A percentile compares a stretch with the other conserved stretches of the same genome.
Conservation (phyloP, 345 rosid species). For the Pelargonium nanum region DNA sequence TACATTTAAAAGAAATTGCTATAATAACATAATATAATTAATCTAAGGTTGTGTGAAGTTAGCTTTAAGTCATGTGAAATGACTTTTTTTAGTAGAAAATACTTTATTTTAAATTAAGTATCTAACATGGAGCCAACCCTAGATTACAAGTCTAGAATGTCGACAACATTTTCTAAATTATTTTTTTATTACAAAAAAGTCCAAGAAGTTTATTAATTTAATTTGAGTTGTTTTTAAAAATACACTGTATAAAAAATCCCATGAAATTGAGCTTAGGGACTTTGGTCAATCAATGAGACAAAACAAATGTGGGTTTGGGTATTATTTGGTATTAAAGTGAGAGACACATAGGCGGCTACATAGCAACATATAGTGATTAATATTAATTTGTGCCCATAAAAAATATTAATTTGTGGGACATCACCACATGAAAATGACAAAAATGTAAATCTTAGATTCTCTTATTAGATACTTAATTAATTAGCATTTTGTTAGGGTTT, state of each 20-base stretch:
- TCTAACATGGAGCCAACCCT: conserved; percentile 16
- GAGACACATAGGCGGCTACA: conserved; percentile 27
- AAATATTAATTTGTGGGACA: no score
- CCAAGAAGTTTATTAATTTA: neutral
- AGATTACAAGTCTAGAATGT: conserved; percentile 18
- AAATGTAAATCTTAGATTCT: no score
- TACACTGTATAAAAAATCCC: no score
- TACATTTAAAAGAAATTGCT: no score
- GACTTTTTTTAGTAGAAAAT: conserved; percentile 17
- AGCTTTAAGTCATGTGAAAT: conserved; percentile 73
- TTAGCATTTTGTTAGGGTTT: no score
- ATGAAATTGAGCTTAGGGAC: neutral
- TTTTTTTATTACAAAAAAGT: neutral
- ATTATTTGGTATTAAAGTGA: conserved; percentile 16
- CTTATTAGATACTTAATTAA: no score
- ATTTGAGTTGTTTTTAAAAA: no score
- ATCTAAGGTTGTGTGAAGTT: conserved; percentile 43
- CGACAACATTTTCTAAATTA: neutral
- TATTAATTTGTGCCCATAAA: no score
- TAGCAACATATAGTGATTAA: neutral
- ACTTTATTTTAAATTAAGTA: neutral
- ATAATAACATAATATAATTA: neutral
- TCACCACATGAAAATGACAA: no score
- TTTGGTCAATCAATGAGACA: conserved; percentile 38
- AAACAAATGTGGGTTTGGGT: conserved; percentile 26